Evolutionary conservation across 306 rosid genomes (phyloP).

Genomic region (Rosa persica): DNA sequence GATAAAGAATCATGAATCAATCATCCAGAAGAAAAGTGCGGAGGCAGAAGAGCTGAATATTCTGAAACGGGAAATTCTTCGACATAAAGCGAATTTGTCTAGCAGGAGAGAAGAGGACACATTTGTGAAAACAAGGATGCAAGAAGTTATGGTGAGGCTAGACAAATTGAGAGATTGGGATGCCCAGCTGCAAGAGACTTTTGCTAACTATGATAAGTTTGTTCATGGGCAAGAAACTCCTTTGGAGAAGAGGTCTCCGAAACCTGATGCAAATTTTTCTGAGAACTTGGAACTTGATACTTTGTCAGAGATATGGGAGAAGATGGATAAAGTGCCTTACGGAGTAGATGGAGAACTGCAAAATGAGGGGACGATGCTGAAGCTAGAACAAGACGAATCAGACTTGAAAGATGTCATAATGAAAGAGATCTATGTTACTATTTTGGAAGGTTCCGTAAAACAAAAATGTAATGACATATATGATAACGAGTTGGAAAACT

Average conservation of each 20-base stretch:
- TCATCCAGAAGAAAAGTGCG: conserved; percentile 51
- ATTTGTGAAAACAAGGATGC: conserved; percentile 41
- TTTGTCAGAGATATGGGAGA: conserved; percentile 35
- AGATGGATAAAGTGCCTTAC: conserved; percentile 31
- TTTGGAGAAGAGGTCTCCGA: conserved; percentile 11
- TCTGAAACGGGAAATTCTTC: conserved; percentile 37
- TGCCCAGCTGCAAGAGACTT: conserved; percentile 23
- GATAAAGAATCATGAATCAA: conserved; percentile 63
- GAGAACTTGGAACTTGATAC: conserved; percentile 25
- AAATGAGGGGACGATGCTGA: conserved; percentile 26
- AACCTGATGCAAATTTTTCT: conserved; percentile 12
- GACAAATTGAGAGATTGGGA: conserved; percentile 45
- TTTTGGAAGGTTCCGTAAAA: conserved; percentile 29
- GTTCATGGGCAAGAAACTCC: conserved; percentile 21
- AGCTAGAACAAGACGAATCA: conserved; percentile 35
- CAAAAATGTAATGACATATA: conserved; percentile 20
- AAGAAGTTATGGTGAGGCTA: conserved; percentile 35
- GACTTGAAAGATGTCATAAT: conserved; percentile 21
- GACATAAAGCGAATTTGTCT: conserved; percentile 34
- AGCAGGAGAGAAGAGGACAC: conserved; percentile 39
- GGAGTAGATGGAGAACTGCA: conserved; percentile 22
- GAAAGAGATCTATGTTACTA: conserved; percentile 29
- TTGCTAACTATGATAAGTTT: conserved; percentile 13
- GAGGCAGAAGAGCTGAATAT: conserved; percentile 51
- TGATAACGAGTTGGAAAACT: conserved; percentile 40